Conservation (phyloP, 192 early-diverging fungal genomes). For the Rhizoclosmatium sp. region DNA sequence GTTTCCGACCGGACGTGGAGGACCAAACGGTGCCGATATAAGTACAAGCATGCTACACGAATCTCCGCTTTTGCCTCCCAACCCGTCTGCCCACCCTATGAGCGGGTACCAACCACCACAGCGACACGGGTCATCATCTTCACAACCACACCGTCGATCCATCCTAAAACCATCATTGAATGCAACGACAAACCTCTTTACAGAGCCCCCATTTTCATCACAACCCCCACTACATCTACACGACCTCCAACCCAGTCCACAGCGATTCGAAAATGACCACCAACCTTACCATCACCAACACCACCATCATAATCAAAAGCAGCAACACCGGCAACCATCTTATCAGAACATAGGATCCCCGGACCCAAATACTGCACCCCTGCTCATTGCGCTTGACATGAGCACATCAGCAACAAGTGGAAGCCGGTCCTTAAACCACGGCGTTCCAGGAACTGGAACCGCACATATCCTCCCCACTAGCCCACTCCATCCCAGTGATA, state of each 20-base stretch:
- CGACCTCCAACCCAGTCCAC: not conserved
- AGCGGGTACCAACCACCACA: not conserved
- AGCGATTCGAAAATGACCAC: not conserved
- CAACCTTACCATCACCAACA: not conserved
- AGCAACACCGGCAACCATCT: not conserved
- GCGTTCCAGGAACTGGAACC: not conserved
- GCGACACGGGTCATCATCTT: not conserved
- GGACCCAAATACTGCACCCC: not conserved
- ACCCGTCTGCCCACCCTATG: not conserved
- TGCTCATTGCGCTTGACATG: slow-evolving; percentile 2
- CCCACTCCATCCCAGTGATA: too few species aligned
- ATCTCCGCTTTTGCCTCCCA: not conserved
- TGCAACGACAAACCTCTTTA: not conserved
- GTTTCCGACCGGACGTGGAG: not conserved
- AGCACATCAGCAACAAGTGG: slow-evolving; percentile 26
- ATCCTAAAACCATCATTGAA: not conserved
- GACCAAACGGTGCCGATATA: slow-evolving; percentile 3
- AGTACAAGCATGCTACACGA: slow-evolving; percentile 29
- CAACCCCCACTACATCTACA: not conserved
- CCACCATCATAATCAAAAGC: not conserved
- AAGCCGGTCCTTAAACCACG: slow-evolving; percentile 16
- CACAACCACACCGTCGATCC: not conserved
- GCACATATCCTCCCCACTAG: not conserved
- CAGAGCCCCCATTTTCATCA: not conserved
- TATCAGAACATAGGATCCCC: not conserved